phyloP scores from a whole-genome alignment of 345 rosid genomes.

The Murraya paniculata region DNA sequence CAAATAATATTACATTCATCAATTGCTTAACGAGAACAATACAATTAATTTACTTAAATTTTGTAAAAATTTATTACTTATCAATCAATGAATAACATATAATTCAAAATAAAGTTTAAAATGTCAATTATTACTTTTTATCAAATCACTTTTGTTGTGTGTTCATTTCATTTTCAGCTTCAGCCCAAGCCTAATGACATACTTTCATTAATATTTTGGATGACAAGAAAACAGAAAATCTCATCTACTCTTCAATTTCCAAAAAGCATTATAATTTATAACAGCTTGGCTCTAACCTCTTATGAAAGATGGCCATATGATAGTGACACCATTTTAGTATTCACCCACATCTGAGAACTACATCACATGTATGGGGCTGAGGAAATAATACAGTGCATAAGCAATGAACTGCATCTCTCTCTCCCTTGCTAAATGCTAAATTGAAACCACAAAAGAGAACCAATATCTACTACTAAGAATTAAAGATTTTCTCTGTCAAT shows the following conservation, averaged over 20 bases:
- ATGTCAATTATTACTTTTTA: background rate
- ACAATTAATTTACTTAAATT: no score
- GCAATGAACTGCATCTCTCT: background rate
- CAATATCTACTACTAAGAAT: background rate
- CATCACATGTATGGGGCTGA: constrained; percentile 5
- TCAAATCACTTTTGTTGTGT: no score
- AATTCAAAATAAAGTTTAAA: no score
- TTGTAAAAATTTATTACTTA: no score
- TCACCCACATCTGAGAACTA: constrained; percentile 10
- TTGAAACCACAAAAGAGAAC: background rate
- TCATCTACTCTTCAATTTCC: background rate
- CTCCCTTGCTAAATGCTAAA: background rate
- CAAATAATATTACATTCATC: no score
- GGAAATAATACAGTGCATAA: constrained; percentile 6
- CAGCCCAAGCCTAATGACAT: background rate
- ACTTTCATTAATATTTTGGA: background rate
- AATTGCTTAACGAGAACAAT: no score
- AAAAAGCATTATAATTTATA: background rate
- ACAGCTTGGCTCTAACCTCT: background rate
- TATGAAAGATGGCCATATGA: constrained; percentile 12
- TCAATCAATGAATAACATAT: no score
- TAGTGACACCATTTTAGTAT: background rate
- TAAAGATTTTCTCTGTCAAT: constrained; percentile 21
- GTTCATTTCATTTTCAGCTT: background rate
- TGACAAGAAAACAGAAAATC: background rate